Conservation (phyloP, 805 yeast species). For the Citeromyces matritensis region DNA sequence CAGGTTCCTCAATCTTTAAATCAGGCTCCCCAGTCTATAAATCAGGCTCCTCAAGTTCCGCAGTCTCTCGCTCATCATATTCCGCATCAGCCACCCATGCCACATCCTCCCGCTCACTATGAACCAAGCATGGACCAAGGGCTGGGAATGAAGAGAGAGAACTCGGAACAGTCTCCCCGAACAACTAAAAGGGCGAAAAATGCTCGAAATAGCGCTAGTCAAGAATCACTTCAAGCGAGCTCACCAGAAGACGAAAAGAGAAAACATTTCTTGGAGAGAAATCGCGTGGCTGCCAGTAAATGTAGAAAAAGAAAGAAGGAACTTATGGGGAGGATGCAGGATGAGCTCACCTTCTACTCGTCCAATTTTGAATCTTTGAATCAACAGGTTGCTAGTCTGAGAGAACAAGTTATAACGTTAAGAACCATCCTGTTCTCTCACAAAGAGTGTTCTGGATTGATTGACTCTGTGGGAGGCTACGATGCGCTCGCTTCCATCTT, state of each 20-base stretch:
- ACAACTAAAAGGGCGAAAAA: slow-evolving; percentile 2
- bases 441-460: slow-evolving; percentile 27
- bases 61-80: background rate
- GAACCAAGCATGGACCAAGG: slow-evolving; percentile 7
- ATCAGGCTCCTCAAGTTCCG: background rate
- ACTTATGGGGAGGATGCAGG: slow-evolving; percentile 70
- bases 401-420: slow-evolving; percentile 39
- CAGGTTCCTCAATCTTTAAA: background rate
- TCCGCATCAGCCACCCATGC: background rate
- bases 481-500: slow-evolving; percentile 27
- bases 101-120: slow-evolving; percentile 5
- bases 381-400: slow-evolving; percentile 37
- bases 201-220: slow-evolving; percentile 17
- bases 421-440: slow-evolving; percentile 32
- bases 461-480: slow-evolving; percentile 28
- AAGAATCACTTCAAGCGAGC: slow-evolving; percentile 25
- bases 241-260: slow-evolving; percentile 62
- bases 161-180: slow-evolving; percentile 2
- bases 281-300: slow-evolving; percentile 92
- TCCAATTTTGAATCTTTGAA: slow-evolving; percentile 55
- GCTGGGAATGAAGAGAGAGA: slow-evolving; percentile 1
- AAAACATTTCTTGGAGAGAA: slow-evolving; percentile 73
- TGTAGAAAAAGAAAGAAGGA: slow-evolving; percentile 93
- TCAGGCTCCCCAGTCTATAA: background rate
- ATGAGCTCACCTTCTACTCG: slow-evolving; percentile 56